These are phyloP conservation scores for Macroventuria anomochaeta DNA, from an alignment of 2,329 filamentous ascomycete genomes.

Conservation along the genomic window DNA sequence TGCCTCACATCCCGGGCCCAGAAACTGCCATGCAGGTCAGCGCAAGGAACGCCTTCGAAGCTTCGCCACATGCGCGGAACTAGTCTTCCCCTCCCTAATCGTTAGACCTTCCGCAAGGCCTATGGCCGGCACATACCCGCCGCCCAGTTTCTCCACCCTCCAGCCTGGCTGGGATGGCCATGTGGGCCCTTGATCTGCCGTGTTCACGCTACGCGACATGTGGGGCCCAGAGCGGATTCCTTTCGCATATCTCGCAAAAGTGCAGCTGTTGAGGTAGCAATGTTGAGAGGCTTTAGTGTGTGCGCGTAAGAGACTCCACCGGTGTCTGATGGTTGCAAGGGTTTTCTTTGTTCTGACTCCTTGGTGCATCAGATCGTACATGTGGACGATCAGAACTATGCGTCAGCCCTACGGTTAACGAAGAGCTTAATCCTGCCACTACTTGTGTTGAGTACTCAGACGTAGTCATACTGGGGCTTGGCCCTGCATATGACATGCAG, in stretches of 20 bases:
- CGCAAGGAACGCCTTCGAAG: slow-evolving; percentile 29
- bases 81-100: slow-evolving; percentile 3
- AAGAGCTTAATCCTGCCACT: slow-evolving; percentile 5
- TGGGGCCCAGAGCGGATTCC: not conserved
- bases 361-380: slow-evolving; percentile 5
- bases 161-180: slow-evolving; percentile 1
- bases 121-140: slow-evolving; percentile 12
- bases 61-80: slow-evolving; percentile 37
- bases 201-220: slow-evolving; percentile 2
- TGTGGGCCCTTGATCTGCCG: slow-evolving; percentile 16
- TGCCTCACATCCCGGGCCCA: slow-evolving; percentile 29
- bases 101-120: not conserved
- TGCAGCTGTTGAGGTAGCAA: slow-evolving; percentile 4
- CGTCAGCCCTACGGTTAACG: slow-evolving; percentile 17
- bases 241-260: slow-evolving; percentile 9
- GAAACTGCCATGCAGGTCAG: slow-evolving; percentile 21
- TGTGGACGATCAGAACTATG: slow-evolving; percentile 1
- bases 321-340: slow-evolving; percentile 6
- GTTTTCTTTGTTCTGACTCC: slow-evolving; percentile 16
- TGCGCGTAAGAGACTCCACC: not conserved
- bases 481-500: slow-evolving; percentile 10
- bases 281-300: not conserved
- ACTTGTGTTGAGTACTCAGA: not conserved
- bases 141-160: slow-evolving; percentile 1
- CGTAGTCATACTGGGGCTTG: slow-evolving; percentile 1